Conservation (phyloP, 2,329 filamentous ascomycete genomes). For the Phaeosphaeriaceae sp. region DNA sequence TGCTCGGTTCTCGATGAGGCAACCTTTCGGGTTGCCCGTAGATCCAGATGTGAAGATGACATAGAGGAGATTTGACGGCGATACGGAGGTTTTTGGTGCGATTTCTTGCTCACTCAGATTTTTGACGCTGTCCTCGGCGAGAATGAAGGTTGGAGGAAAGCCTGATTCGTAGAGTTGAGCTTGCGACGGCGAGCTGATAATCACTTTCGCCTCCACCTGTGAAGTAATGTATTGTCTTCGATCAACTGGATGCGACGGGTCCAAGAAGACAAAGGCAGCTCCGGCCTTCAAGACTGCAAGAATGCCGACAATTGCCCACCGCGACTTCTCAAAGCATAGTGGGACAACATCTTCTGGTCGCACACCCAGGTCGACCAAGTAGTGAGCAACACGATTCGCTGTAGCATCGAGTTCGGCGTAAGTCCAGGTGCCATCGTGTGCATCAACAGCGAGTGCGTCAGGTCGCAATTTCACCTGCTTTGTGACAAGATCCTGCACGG, state of each 20-base stretch:
- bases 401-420: slow-evolving; percentile 30
- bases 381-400: slow-evolving; percentile 19
- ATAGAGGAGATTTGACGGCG: slow-evolving; percentile 43
- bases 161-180: background rate
- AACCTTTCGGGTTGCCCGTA: slow-evolving; percentile 59
- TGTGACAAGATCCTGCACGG: slow-evolving; percentile 25
- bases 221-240: slow-evolving; percentile 42
- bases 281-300: slow-evolving; percentile 54
- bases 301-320: slow-evolving; percentile 43
- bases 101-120: slow-evolving; percentile 43
- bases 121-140: slow-evolving; percentile 50
- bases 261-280: slow-evolving; percentile 35
- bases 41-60: slow-evolving; percentile 63
- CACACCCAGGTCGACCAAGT: slow-evolving; percentile 14
- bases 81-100: background rate
- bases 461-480: slow-evolving; percentile 18
- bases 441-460: slow-evolving; percentile 27
- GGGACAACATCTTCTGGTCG: slow-evolving; percentile 20
- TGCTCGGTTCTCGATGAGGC: slow-evolving; percentile 67
- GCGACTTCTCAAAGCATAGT: slow-evolving; percentile 33
- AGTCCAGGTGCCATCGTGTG: slow-evolving; percentile 35
- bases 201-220: slow-evolving; percentile 13
- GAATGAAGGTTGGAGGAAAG: slow-evolving; percentile 24
- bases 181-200: slow-evolving; percentile 39
- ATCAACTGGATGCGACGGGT: slow-evolving; percentile 40